Conservation (phyloP, 2,329 filamentous ascomycete genomes). For the Penicillium thymicola region DNA sequence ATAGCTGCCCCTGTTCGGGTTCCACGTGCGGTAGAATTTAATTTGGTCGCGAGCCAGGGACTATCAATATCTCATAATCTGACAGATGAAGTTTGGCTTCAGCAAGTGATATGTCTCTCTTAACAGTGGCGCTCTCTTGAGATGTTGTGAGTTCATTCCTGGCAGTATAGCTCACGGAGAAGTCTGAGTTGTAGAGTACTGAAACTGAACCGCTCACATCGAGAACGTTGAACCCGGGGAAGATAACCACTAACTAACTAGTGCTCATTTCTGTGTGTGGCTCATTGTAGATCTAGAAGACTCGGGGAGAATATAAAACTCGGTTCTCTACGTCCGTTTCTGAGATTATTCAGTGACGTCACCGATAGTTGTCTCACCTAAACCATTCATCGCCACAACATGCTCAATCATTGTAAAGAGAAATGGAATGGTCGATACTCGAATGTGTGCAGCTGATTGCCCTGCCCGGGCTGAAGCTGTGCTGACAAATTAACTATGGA, state of each 20-base stretch:
- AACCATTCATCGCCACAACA: no score
- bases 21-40: neutral
- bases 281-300: neutral
- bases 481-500: no score
- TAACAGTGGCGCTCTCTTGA: neutral
- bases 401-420: neutral
- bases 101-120: neutral
- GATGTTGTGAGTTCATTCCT: conserved; percentile 2
- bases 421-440: neutral
- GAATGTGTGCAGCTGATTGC: no score
- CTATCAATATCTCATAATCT: neutral
- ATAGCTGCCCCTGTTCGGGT: neutral
- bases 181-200: neutral
- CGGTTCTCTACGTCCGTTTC: neutral
- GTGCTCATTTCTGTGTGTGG: neutral
- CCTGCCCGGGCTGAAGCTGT: no score
- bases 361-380: neutral
- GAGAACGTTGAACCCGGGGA: neutral
- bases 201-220: neutral
- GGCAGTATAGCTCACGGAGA: neutral
- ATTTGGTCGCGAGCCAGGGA: neutral
- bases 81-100: neutral
- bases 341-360: neutral
- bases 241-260: neutral
- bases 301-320: neutral